A percentile compares a stretch with the other conserved stretches of the same genome.
Conservation (phyloP, 2,329 filamentous ascomycete species). For the Talaromyces marneffei region DNA sequence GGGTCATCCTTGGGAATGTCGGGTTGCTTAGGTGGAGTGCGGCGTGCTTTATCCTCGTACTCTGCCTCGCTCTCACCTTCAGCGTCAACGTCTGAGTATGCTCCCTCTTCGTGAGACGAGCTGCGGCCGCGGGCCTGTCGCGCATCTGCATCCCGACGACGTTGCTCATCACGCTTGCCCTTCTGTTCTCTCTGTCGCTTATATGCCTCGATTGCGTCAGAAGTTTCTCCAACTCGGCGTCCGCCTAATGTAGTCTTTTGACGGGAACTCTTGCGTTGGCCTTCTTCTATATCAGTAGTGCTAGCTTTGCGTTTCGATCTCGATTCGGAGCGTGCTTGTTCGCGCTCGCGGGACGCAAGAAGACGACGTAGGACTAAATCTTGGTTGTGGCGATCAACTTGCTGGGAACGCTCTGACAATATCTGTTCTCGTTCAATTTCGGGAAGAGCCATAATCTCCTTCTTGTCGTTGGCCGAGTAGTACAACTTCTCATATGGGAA, state of each 20-base stretch:
- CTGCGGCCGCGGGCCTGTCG: slow-evolving; percentile 54
- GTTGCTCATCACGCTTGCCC: slow-evolving; percentile 44
- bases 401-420: slow-evolving; percentile 76
- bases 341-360: slow-evolving; percentile 60
- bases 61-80: slow-evolving; percentile 76
- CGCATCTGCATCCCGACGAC: slow-evolving; percentile 37
- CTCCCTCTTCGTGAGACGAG: slow-evolving; percentile 58
- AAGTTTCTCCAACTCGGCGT: slow-evolving; percentile 62
- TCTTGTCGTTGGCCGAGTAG: slow-evolving; percentile 65
- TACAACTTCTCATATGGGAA: slow-evolving; percentile 87
- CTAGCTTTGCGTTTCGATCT: slow-evolving; percentile 69
- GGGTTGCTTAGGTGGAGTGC: slow-evolving; percentile 37
- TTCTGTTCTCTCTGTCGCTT: slow-evolving; percentile 57
- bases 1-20: slow-evolving; percentile 55
- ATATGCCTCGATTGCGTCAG: slow-evolving; percentile 67
- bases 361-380: slow-evolving; percentile 75
- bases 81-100: slow-evolving; percentile 55
- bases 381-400: slow-evolving; percentile 76
- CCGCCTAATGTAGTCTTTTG: slow-evolving; percentile 63
- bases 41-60: slow-evolving; percentile 57
- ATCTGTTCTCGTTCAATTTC: slow-evolving; percentile 89
- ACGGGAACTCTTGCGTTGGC: slow-evolving; percentile 65
- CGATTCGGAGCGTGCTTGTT: slow-evolving; percentile 46
- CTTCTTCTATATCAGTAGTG: slow-evolving; percentile 71
- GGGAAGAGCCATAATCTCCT: slow-evolving; percentile 74